Evolutionary conservation across 352 stramenopile species (phyloP).

Genomic region (Globisporangium ultimum): DNA sequence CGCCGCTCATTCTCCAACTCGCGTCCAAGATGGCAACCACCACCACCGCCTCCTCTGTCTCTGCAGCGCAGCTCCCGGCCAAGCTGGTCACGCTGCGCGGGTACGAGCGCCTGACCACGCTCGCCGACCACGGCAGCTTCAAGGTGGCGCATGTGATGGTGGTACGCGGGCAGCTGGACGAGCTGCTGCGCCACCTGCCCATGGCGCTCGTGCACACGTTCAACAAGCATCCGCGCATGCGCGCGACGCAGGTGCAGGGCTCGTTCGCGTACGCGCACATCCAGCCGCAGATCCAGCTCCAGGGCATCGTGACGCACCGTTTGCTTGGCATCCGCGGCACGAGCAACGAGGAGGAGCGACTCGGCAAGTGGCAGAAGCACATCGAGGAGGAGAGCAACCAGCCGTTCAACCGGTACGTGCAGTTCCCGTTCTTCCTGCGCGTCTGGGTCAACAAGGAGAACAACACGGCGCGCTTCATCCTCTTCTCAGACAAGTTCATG

Average conservation of each 20-base stretch:
- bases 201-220: constrained; percentile 5
- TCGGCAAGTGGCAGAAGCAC: constrained; percentile 13
- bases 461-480: constrained; percentile 4
- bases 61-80: constrained; percentile 10
- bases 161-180: constrained; percentile 5
- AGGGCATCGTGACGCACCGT: not conserved
- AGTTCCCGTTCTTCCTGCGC: constrained; percentile 11
- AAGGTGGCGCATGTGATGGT: constrained; percentile 28
- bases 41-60: constrained; percentile 8
- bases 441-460: constrained; percentile 5
- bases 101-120: constrained; percentile 25
- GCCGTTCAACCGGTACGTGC: constrained; percentile 5
- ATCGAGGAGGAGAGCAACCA: constrained; percentile 5
- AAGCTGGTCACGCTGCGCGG: constrained; percentile 19
- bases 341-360: constrained; percentile 4
- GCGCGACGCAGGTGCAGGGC: not conserved
- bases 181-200: constrained; percentile 2
- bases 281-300: not conserved
- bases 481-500: constrained; percentile 11
- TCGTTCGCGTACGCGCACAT: not conserved
- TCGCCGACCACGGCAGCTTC: constrained; percentile 21
- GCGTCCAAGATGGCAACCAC: constrained; percentile 10
- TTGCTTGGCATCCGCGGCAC: constrained; percentile 8
- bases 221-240: constrained; percentile 7
- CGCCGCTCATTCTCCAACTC: not conserved